Base-by-base conservation (phyloP, 2,329 filamentous ascomycete species). In the Venturiaceae sp. region DNA sequence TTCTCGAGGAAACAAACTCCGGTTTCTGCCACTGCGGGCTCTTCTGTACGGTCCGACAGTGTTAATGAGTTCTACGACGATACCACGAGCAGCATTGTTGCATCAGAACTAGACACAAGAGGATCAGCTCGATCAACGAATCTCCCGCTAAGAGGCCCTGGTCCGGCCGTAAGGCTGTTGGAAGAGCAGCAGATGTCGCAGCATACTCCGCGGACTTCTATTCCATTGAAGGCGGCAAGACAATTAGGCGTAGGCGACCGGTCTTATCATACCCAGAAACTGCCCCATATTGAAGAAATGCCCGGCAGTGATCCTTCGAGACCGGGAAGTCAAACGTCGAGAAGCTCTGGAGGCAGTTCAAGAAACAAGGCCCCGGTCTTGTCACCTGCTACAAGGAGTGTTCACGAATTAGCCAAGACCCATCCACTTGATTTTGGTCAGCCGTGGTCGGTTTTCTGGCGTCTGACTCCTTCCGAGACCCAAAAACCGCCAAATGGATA, bases 21-120 rank as follows among this genome's bases (percentile, higher is more conserved):
- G 16, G 23, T 5, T 26, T 7, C 16, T 5, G 4, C 54, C 19
- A 44, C 26, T n/a, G 21, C 14, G 28, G 28, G 21, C n/a, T 13
- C 19, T 28, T 30, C 36, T 19, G 26, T 46, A n/a, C 21, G 36
- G 2, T 36, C 54, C 16, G 54, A 56, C 5, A 44, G 21, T 21
- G 28, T 56, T 6, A 56, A 46, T n/a, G 54, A 32, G 16, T 56
- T 44, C 14, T 56, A 44, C 54, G 19, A 44, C 54, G 21, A 39
- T 30, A 32, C 19, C n/a, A 4, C 52, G n/a, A 37, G n/a, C n/a
- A 46, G 54, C 16, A 44, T 33, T 39, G 8, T 21, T 11, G 33
- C 23, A 13, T 44, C 36, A 8, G 52, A 53, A 53, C n/a, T 13
- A 32, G n/a, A 33, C 11, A 19, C 4, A 16, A 54, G 23, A 36